Base-by-base conservation (phyloP, 2,329 filamentous ascomycete genomes). In the Verticillium longisporum region DNA sequence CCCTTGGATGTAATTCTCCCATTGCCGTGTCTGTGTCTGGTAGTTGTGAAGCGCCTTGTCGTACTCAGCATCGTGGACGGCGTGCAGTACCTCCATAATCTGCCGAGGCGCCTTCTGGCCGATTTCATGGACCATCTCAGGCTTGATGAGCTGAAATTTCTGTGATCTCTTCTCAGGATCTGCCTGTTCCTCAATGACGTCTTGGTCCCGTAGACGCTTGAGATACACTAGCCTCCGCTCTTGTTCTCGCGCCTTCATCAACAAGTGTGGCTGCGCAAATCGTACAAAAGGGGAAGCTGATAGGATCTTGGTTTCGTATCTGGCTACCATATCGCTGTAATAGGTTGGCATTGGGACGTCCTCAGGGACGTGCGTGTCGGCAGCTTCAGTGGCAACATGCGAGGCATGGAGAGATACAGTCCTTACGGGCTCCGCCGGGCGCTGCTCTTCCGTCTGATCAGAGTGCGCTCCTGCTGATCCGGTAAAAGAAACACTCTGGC, bases 281-380 rank as follows among this genome's bases (percentile, higher is more conserved):
- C 92, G 94, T 66, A 99, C 95, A 71, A 97, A 98, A 0, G 95
- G 95, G 0, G 95, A 99, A 1, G 92, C 92, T 1, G 96, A 99
- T 6, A 99, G 78, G 55, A 99, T 89, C 70, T 94, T 96, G 6
- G 92, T 97, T 69, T 96, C 87, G 69, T 96, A 92, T 68, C 96
- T 94, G 61, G 92, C 88, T 41, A 98, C 92, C 83, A 97, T 91
- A 71, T 97, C 92, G 71, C 93, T 93, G 72, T 98, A 98, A 70
- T 93, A 97, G 0, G 91, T 96, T 2, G 94, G 91, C 79, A 92
- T 90, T 1, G 91, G 90, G 50, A 91, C 80, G 71, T 94, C 89
- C 67, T 94, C 90, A 4, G 88, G 88, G 4, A 91, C 81, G 55
- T 87, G 83, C 58, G 78, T 80, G 37, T 84, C 80, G 32, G 80